Percentiles rank a stretch among this genome's conserved stretches.
Conservation (phyloP, 129 eudicot genomes). For the Centrapalus pauciflorus region DNA sequence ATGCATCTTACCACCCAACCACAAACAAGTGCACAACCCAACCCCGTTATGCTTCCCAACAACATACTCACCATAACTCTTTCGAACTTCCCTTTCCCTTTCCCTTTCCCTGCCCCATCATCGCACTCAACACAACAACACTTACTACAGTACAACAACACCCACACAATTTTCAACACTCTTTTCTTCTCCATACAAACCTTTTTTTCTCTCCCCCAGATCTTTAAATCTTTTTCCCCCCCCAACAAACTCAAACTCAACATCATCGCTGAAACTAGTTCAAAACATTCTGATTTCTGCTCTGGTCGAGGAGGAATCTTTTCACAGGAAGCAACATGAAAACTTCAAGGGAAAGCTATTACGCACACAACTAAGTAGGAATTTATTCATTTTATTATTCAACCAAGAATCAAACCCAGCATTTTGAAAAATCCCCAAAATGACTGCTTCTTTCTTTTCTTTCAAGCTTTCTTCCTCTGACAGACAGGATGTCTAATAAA, state of each 20-base stretch:
- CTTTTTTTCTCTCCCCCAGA: too few relatives aligned
- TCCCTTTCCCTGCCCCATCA: constrained; percentile 18
- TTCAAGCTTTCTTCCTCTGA: too few relatives aligned
- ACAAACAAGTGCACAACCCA: constrained; percentile 38
- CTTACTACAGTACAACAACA: constrained; percentile 18
- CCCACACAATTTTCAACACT: constrained; percentile 3
- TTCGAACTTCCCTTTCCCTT: constrained; percentile 8
- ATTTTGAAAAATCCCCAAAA: not conserved
- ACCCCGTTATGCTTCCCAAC: constrained; percentile 53
- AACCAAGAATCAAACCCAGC: constrained; percentile 1
- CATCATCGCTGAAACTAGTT: not conserved
- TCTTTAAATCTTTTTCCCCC: too few relatives aligned
- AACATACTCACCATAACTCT: constrained; percentile 48
- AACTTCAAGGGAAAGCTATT: constrained; percentile 5
- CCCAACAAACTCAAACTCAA: too few relatives aligned
- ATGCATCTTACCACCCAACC: constrained; percentile 54
- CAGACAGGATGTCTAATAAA: too few relatives aligned
- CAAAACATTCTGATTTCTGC: not conserved
- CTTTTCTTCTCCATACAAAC: constrained; percentile 32
- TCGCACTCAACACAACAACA: constrained; percentile 31
- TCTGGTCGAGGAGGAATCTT: not conserved
- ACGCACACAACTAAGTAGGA: not conserved
- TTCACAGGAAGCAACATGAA: not conserved
- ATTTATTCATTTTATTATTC: constrained; percentile 7
- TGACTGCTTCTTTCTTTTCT: too few relatives aligned